Evolutionary conservation across 331 rosid genomes (phyloP), one percentile per base, ranked within the genome.

Genomic region (Malus hybrid): DNA sequence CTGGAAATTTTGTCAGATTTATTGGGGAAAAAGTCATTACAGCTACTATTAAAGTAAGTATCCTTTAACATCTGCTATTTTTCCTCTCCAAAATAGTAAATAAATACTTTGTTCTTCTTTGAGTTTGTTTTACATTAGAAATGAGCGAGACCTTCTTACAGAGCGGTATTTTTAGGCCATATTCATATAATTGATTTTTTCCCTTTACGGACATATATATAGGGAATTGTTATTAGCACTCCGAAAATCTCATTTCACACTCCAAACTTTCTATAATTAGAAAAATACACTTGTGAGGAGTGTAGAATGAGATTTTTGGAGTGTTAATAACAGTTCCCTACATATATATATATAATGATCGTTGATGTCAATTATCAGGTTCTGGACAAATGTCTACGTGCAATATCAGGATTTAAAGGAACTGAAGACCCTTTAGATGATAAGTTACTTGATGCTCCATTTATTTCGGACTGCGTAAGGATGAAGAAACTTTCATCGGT

Each of bases 391-490:
- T 84, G 90, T 79, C 95, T 94, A 66, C 95, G 97, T 50, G 98
- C 95, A 71, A 81, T 85, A 73, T 94, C 95, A 65, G 96, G 98
- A 71, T 94, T 94, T 84, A 95, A 94, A 83, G 98, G 97, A 80
- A 90, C 96, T 2, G 97, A 90, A 86, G 98, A 93, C 78, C 86
- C 88, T 84, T 88, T 85, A 2, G 97, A 91, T 70, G 96, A 94
- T 75, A 90, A 84, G 83, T 60, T 90, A 69, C 76, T 79, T 63
- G 90, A 84, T 73, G 76, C 89, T 78, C 97, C 98, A 62, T 91
- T 94, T 81, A 86, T 94, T 70, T 94, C 91, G 55, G 98, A 90
- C 78, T 87, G 83, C 83, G 70, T 87, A 67, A 91, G 98, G 87
- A 77, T 77, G 84, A 91, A 94, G 88, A 91, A 88, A 84, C 90